Base-by-base conservation (phyloP, 805 yeast genomes). In the Saccharomycopsis sp. region DNA sequence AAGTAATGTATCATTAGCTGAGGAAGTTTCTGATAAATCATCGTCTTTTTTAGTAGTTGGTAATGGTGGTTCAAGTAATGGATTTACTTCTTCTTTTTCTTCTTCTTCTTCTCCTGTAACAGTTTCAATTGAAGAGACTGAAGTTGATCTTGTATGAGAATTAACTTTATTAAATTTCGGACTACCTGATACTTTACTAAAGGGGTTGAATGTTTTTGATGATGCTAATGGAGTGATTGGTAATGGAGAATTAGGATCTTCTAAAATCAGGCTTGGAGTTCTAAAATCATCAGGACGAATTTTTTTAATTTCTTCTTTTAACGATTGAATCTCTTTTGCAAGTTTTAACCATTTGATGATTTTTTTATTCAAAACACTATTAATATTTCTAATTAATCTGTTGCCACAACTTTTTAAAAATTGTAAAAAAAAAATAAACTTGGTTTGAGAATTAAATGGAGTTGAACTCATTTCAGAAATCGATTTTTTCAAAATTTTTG, bases 291-390 rank as follows among this genome's bases (percentile, higher is more conserved):
- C 21, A 14, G 41, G 41, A 31, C 34, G 21, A 12, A 52, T 49
- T 39, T 45, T 50, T 36, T 52, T 58, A 29, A 56, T 52, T 39
- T 58, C 60, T 26, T 49, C 52, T 40, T 59, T 59, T 33, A 62
- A 57, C 19, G 62, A 34, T 14, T 56, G 52, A 9, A 67, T 36
- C 28, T 68, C 72, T 5, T 66, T 66, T 39, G 63, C 65, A 5
- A 59, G 39, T 34, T 55, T 61, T 68, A 73, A 64, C 76, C 76
- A 71, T 31, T 51, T 55, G 23, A 55, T 53, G 3, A 70, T 56
- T 41, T 63, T 63, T 4, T 40, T 50, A 15, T 50, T 49, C 5
- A 67, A 41, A 33, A 69, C 46, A n/a, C 46, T 47, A 15, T 58
- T 56, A 5, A 65, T 56, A 17, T 56, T 54, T 6, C 41, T 40